Evolutionary conservation across 805 yeast species (phyloP).

Genomic region (Debaryomyces tyrocola): DNA sequence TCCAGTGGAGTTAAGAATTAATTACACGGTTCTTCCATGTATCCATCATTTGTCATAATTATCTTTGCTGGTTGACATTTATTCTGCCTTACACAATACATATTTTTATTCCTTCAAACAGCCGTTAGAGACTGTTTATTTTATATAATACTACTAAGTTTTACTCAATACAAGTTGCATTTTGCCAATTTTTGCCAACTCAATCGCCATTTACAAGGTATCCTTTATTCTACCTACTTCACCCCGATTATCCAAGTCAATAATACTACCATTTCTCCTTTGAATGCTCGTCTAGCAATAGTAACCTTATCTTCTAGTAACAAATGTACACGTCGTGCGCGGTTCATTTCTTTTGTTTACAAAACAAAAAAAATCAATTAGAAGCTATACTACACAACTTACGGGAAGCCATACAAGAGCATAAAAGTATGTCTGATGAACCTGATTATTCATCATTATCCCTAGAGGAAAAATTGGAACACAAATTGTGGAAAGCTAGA

Average conservation of each 20-base stretch:
- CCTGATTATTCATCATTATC: conserved; percentile 65
- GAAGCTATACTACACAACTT: background rate
- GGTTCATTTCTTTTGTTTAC: conserved; percentile 9
- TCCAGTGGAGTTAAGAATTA: too few relatives aligned
- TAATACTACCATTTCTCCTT: too few relatives aligned
- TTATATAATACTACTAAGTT: background rate
- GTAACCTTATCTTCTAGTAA: too few relatives aligned
- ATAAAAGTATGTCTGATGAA: conserved; percentile 36
- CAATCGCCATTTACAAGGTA: too few relatives aligned
- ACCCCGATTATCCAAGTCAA: too few relatives aligned
- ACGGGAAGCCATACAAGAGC: background rate
- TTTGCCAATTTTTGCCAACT: background rate
- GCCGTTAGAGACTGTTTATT: background rate
- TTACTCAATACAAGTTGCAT: background rate
- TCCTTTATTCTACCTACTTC: too few relatives aligned
- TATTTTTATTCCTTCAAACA: background rate
- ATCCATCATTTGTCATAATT: background rate
- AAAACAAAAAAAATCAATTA: conserved; percentile 6
- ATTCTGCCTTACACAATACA: background rate
- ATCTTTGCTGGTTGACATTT: background rate
- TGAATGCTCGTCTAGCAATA: too few relatives aligned
- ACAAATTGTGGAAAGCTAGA: conserved; percentile 87
- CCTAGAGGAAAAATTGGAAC: conserved; percentile 61
- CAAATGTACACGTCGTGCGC: background rate
- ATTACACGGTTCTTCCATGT: too few relatives aligned